phyloP scores from a whole-genome alignment of 2,329 filamentous ascomycete genomes.

The Botrytis cinerea region DNA sequence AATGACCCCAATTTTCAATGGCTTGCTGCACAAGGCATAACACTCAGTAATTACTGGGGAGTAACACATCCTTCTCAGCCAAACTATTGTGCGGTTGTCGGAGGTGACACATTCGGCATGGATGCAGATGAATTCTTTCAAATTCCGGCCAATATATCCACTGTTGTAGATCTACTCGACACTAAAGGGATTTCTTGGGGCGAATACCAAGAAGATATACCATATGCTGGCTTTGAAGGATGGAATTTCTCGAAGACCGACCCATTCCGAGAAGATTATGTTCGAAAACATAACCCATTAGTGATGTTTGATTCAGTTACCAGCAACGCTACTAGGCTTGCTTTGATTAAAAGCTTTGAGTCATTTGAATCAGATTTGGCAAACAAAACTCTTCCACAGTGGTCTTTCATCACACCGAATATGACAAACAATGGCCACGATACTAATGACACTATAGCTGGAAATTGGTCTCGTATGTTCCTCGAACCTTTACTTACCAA shows the following conservation, averaged over 20 bases:
- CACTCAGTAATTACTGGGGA: slow-evolving; percentile 54
- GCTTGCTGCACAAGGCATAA: slow-evolving; percentile 56
- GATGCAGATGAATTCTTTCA: slow-evolving; percentile 53
- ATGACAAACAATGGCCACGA: slow-evolving; percentile 67
- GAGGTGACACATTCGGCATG: slow-evolving; percentile 60
- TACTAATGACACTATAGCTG: slow-evolving; percentile 50
- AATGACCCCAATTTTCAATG: slow-evolving; percentile 46
- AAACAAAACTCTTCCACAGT: slow-evolving; percentile 61
- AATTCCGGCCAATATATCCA: slow-evolving; percentile 48
- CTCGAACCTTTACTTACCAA: slow-evolving; percentile 53
- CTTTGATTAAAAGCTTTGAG: slow-evolving; percentile 62
- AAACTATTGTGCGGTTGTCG: slow-evolving; percentile 61
- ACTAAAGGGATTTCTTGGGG: slow-evolving; percentile 52
- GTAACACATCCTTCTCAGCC: slow-evolving; percentile 62
- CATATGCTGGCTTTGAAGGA: slow-evolving; percentile 51
- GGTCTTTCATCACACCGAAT: slow-evolving; percentile 62
- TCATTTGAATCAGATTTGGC: slow-evolving; percentile 60
- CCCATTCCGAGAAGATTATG: slow-evolving; percentile 60
- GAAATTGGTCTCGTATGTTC: slow-evolving; percentile 53
- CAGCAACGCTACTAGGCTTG: slow-evolving; percentile 51
- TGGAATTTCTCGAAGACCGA: slow-evolving; percentile 53
- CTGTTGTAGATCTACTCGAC: slow-evolving; percentile 52
- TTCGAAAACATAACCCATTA: slow-evolving; percentile 61
- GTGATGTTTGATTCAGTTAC: slow-evolving; percentile 57
- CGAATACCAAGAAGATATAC: slow-evolving; percentile 57